Conservation (phyloP, 768 basidiomycete genomes). For the Suillus sp. region DNA sequence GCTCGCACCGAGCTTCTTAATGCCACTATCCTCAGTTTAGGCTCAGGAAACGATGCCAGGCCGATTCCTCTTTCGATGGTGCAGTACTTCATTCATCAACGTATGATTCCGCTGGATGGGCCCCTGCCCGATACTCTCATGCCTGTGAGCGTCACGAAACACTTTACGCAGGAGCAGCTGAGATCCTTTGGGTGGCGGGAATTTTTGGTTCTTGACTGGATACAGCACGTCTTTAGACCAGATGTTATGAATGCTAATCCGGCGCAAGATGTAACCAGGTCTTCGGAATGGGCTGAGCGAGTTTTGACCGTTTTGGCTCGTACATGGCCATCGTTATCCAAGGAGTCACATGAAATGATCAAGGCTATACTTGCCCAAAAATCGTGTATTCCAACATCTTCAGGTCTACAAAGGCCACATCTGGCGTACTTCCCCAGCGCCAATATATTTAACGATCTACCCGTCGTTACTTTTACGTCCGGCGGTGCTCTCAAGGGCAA, state of each 20-base stretch:
- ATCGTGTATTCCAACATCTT: slow-evolving; percentile 50
- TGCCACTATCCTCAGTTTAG: slow-evolving; percentile 62
- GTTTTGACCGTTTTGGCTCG: slow-evolving; percentile 67
- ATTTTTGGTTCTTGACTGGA: slow-evolving; percentile 74
- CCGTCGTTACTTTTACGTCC: slow-evolving; percentile 74
- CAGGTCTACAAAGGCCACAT: slow-evolving; percentile 69
- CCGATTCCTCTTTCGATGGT: slow-evolving; percentile 73
- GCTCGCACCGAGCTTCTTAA: slow-evolving; percentile 66
- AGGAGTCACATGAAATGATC: slow-evolving; percentile 45
- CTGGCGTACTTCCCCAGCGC: slow-evolving; percentile 86
- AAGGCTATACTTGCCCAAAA: slow-evolving; percentile 44
- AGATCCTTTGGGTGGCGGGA: slow-evolving; percentile 78
- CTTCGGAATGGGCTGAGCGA: slow-evolving; percentile 78
- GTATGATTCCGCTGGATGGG: slow-evolving; percentile 70
- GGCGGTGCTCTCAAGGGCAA: slow-evolving; percentile 62
- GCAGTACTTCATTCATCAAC: slow-evolving; percentile 69
- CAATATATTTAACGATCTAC: slow-evolving; percentile 86
- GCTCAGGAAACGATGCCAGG: slow-evolving; percentile 45
- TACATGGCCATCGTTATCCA: slow-evolving; percentile 68
- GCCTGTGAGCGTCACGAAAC: slow-evolving; percentile 64
- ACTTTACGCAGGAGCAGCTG: slow-evolving; percentile 55
- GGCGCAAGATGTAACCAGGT: slow-evolving; percentile 64
- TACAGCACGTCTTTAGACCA: slow-evolving; percentile 60
- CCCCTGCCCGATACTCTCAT: slow-evolving; percentile 78
- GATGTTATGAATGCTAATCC: slow-evolving; percentile 41